Evolutionary conservation across 257 asterid genomes (phyloP), one percentile per base, ranked within the genome.

Genomic region (Plantago major): DNA sequence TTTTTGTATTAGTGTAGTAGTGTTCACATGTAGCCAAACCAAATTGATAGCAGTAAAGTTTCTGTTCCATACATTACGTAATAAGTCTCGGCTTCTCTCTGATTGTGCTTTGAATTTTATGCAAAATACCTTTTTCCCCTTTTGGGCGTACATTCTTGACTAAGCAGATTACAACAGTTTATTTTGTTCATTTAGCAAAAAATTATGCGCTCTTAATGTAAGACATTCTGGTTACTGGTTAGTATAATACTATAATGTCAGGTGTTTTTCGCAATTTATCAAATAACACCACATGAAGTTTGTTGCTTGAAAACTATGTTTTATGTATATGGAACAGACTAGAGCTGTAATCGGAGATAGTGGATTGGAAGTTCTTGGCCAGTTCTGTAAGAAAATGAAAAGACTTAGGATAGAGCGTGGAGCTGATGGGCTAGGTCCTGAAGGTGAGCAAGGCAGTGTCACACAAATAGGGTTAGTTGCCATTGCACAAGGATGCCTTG

Each of bases 321-420:
- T 42, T 42, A 11, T 63, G 6, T 57, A 57, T 61, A 14, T 67
- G 66, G 43, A 74, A 75, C 82, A 90, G 95, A 64, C 95, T 0
- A 83, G 95, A 78, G 82, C 83, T 55, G 96, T 87, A 26, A 79
- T 90, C 19, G 97, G 96, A 49, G 95, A 90, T 63, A 78, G 93
- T 75, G 97, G 97, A 52, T 63, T 90, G 82, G 96, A 77, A 69
- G 75, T 83, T 51, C 81, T 90, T 59, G 90, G 83, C 42, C 69
- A 73, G 51, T 63, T 13, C 46, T 84, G 91, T 19, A 81, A 81
- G 82, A 71, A 68, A 78, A 68, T 81, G 67, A 81, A 59, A 76
- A 69, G 84, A 64, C 78, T 81, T 3, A 65, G 82, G 48, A 75
- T 81, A 38, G 84, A 81, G 71, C 79, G 82, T 9, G 87, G 84